Evolutionary conservation across 306 rosid genomes (phyloP).

Genomic region (Glycine tomentella): DNA sequence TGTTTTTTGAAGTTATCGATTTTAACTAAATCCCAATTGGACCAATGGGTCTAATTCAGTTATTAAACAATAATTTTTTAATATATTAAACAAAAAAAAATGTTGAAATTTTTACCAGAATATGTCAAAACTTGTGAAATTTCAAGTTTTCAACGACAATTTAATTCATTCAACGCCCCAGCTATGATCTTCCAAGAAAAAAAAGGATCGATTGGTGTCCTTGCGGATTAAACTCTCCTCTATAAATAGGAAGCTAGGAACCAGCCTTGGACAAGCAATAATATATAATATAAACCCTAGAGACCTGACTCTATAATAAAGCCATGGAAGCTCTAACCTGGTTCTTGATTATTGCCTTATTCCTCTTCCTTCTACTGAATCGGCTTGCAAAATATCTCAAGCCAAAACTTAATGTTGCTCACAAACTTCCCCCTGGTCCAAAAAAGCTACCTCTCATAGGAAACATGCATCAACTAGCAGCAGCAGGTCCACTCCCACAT

Average conservation of each 20-base stretch:
- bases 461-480: conserved; percentile 29
- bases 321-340: background rate
- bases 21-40: too few relatives aligned
- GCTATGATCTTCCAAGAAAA: too few relatives aligned
- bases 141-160: too few relatives aligned
- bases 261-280: background rate
- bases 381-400: background rate
- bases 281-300: too few relatives aligned
- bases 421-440: conserved; percentile 39
- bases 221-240: background rate
- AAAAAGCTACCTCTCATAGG: conserved; percentile 30
- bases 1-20: too few relatives aligned
- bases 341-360: background rate
- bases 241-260: background rate
- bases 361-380: background rate
- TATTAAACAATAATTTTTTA: too few relatives aligned
- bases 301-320: background rate
- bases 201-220: too few relatives aligned
- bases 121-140: too few relatives aligned
- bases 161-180: too few relatives aligned
- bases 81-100: too few relatives aligned
- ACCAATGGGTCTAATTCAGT: too few relatives aligned
- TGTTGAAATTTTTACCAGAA: too few relatives aligned
- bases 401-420: background rate
- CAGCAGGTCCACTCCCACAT: conserved; percentile 10